Percentiles rank a stretch among this genome's conserved stretches.
Conservation (phyloP, 2,329 filamentous ascomycete genomes). For the Ophiostoma fasciatum region DNA sequence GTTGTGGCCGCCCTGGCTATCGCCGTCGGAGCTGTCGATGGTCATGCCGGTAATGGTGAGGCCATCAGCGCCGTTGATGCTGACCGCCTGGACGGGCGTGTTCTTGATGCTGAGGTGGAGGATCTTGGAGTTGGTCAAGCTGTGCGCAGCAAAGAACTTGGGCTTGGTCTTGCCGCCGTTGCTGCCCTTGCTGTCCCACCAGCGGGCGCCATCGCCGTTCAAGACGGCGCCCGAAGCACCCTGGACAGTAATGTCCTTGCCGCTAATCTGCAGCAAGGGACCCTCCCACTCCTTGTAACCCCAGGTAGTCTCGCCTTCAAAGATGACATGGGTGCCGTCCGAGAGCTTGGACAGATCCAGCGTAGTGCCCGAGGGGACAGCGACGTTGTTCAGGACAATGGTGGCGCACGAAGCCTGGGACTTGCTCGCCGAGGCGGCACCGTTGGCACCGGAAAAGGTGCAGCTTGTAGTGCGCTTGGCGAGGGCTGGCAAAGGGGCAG, state of each 20-base stretch:
- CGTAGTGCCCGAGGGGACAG: conserved; percentile 41
- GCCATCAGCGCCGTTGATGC: conserved; percentile 22
- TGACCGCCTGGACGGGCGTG: conserved; percentile 27
- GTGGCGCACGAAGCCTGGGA: conserved; percentile 29
- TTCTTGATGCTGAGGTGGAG: conserved; percentile 25
- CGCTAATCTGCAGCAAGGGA: conserved; percentile 8
- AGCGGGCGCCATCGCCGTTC: conserved; percentile 7
- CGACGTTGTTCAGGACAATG: conserved; percentile 36
- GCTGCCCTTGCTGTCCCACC: conserved; percentile 44
- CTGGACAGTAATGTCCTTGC: conserved; percentile 6
- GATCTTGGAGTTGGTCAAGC: conserved; percentile 34
- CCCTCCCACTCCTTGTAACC: conserved; percentile 9
- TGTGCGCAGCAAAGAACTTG: conserved; percentile 38
- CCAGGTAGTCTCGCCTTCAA: conserved; percentile 21
- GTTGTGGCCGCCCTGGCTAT: conserved; percentile 40
- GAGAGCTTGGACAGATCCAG: conserved; percentile 41
- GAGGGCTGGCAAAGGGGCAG: neutral
- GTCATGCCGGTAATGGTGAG: conserved; percentile 21
- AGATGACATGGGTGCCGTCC: conserved; percentile 29
- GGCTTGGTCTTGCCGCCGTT: conserved; percentile 50
- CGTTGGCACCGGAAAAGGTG: conserved; percentile 9
- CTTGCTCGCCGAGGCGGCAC: conserved; percentile 5
- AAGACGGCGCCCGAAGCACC: conserved; percentile 16
- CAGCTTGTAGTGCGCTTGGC: conserved; percentile 7
- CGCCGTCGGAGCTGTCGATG: conserved; percentile 25